phyloP scores from a whole-genome alignment of 352 stramenopile genomes.

The Globisporangium carolinianum region DNA sequence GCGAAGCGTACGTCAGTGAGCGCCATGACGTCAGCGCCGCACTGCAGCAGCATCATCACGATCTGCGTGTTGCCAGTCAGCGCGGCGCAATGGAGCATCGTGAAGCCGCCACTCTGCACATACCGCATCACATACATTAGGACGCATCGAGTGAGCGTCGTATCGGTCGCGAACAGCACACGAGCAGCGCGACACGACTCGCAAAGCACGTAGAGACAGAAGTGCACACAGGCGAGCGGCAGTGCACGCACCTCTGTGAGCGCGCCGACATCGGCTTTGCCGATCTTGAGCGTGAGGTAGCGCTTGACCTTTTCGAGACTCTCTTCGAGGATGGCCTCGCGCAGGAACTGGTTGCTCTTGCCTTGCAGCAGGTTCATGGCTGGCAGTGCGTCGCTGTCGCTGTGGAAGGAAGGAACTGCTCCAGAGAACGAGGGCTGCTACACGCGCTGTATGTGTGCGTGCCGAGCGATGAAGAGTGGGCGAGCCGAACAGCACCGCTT shows the following conservation, averaged over 20 bases:
- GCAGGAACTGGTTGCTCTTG: slow-evolving; percentile 84
- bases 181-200: no score
- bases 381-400: not conserved
- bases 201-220: not conserved
- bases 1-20: slow-evolving; percentile 56
- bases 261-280: slow-evolving; percentile 71
- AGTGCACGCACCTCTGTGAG: slow-evolving; percentile 47
- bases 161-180: no score
- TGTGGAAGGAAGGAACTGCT: not conserved
- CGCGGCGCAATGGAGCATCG: slow-evolving; percentile 71
- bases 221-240: not conserved
- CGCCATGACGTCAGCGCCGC: slow-evolving; percentile 61
- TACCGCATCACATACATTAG: not conserved
- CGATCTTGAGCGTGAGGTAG: slow-evolving; percentile 80
- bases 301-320: slow-evolving; percentile 74
- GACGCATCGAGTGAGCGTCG: not conserved
- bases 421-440: no score
- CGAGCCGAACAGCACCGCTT: no score
- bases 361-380: slow-evolving; percentile 80
- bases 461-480: not conserved
- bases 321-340: slow-evolving; percentile 75
- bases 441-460: not conserved
- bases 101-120: slow-evolving; percentile 62
- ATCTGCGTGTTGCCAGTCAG: slow-evolving; percentile 80
- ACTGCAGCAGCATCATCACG: slow-evolving; percentile 85